Base-by-base conservation (phyloP, 1,284 basidiomycete species). In the Microbotryum violaceum region DNA sequence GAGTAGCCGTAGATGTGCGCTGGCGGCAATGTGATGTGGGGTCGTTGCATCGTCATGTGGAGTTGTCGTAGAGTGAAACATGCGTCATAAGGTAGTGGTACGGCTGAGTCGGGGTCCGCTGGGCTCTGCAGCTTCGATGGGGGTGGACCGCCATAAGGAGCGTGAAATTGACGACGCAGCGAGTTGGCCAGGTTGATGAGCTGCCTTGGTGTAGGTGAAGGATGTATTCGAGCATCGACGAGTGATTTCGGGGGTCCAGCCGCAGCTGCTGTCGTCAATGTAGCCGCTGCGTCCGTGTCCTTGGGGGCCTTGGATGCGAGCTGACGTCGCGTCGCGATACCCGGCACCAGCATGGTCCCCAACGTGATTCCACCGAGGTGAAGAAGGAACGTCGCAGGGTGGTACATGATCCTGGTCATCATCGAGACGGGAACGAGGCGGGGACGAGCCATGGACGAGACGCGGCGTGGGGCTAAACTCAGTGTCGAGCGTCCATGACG, bases 81-180 rank as follows among this genome's bases (percentile, higher is more conserved):
- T 49, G 77, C 76, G 16, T 85, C 79, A 68, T 83, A 83, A 0
- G 85, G 76, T 1, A 42, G 37, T 18, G 12, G 37, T 6, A 42
- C 37, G 16, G 3, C 12, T 10, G 37, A 10, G 3, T 42, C 14
- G 12, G 37, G 37, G 37, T 42, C 37, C 16, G 37, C 3, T 42
- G 37, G 16, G 37, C 37, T 42, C 37, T 42, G 37, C 4, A 10
- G 80, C 78, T 37, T 83, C 75, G 1, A 78, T 78, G 49, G 83
- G 74, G 18, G 75, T 76, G 16, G 64, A 45, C 49, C 64, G 65
- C 6, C 42, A 47, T 0, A 2, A 68, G 46, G 16, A 60, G 58
- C 9, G 55, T 16, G 3, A 60, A 57, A 29, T 18, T 42, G 37
- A 42, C 37, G 37, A 42, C 37, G 37, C 12, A 42, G 37, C 37